Evolutionary conservation across 2,329 filamentous ascomycete species (phyloP).

Genomic region (Xylariaceae sp.): DNA sequence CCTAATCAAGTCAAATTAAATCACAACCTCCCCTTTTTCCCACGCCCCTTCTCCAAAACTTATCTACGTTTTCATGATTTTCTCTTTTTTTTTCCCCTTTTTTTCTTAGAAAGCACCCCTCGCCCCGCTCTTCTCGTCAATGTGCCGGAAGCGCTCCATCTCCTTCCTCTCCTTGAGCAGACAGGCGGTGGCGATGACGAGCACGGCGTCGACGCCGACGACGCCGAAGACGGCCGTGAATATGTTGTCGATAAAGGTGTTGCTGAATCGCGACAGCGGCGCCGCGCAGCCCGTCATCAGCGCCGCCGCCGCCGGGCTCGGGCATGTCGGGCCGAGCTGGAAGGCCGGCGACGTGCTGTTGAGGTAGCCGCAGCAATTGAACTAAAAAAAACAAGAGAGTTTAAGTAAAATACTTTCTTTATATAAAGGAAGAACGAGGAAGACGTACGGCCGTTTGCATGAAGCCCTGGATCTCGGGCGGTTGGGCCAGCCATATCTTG

Average conservation of each 20-base stretch:
- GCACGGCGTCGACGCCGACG: slow-evolving; percentile 62
- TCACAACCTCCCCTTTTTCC: too few relatives aligned
- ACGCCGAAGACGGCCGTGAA: slow-evolving; percentile 78
- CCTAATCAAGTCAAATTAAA: too few relatives aligned
- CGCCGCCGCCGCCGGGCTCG: slow-evolving; percentile 64
- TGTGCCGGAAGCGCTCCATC: slow-evolving; percentile 69
- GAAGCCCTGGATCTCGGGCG: slow-evolving; percentile 54
- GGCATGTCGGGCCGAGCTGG: slow-evolving; percentile 61
- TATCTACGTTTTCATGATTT: too few relatives aligned
- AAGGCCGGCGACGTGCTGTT: slow-evolving; percentile 70
- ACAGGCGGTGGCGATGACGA: slow-evolving; percentile 68
- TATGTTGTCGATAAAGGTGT: slow-evolving; percentile 66
- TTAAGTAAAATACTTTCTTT: neutral
- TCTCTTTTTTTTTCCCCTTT: too few relatives aligned
- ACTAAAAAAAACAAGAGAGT: slow-evolving; percentile 40
- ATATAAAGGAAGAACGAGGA: neutral
- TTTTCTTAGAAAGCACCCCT: slow-evolving; percentile 44
- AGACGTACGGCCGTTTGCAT: slow-evolving; percentile 62
- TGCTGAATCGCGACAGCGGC: slow-evolving; percentile 62
- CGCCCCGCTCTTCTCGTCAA: slow-evolving; percentile 70
- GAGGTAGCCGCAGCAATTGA: slow-evolving; percentile 74
- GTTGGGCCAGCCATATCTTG: slow-evolving; percentile 55
- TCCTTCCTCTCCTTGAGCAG: slow-evolving; percentile 77
- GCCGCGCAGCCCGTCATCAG: slow-evolving; percentile 64
- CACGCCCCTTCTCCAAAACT: too few relatives aligned